These are phyloP conservation scores for Apiotrichum veenhuisii DNA, from an alignment of 1,284 basidiomycete genomes.

Conservation along the genomic window DNA sequence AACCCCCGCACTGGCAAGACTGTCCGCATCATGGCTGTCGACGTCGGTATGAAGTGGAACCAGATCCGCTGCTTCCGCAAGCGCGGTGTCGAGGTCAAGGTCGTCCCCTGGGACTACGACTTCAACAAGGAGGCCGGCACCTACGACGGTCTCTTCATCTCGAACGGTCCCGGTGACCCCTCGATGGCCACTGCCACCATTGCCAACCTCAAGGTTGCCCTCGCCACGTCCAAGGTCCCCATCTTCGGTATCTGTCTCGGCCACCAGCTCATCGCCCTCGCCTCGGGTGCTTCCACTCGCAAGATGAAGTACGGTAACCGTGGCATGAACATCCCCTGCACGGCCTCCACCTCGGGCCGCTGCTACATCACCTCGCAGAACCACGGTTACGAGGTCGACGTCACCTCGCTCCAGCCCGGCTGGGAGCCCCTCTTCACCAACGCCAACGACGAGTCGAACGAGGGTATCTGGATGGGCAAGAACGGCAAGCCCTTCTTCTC, in stretches of 20 bases:
- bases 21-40: constrained; percentile 82
- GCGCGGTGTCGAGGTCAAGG: constrained; percentile 92
- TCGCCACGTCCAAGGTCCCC: constrained; percentile 71
- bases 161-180: constrained; percentile 97
- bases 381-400: constrained; percentile 95
- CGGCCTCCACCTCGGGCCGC: constrained; percentile 84
- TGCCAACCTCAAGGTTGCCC: constrained; percentile 64
- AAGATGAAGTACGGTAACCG: constrained; percentile 99
- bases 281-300: constrained; percentile 86
- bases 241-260: constrained; percentile 99
- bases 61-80: constrained; percentile 95
- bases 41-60: constrained; percentile 99
- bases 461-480: constrained; percentile 89
- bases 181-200: constrained; percentile 77
- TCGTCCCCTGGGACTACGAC: constrained; percentile 96
- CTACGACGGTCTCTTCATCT: constrained; percentile 94
- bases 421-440: constrained; percentile 96
- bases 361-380: constrained; percentile 99
- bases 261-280: constrained; percentile 93
- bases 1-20: constrained; percentile 75
- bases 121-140: constrained; percentile 72
- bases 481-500: constrained; percentile 84
- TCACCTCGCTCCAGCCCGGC: constrained; percentile 68
- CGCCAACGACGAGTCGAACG: constrained; percentile 95
- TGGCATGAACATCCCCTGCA: constrained; percentile 98